Conservation (phyloP, 495 filamentous ascomycete species). For the Trichoderma reesei region DNA sequence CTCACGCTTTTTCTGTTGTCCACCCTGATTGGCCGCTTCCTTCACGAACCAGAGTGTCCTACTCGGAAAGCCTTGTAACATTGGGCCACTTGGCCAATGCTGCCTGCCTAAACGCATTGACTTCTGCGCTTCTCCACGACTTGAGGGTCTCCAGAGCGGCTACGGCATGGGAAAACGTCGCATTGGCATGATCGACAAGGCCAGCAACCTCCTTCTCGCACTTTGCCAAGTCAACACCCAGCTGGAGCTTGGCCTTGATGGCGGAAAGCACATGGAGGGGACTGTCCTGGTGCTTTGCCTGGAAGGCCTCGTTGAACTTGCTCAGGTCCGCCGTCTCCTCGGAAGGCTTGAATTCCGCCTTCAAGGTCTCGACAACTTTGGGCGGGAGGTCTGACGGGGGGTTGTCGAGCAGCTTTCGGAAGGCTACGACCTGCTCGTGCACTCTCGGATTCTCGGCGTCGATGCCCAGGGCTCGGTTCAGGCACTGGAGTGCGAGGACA, state of each 20-base stretch:
- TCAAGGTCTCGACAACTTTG: constrained; percentile 55
- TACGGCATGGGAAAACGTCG: constrained; percentile 51
- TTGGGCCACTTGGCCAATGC: constrained; percentile 66
- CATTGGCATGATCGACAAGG: constrained; percentile 43
- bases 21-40: not conserved
- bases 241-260: constrained; percentile 47
- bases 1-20: not conserved
- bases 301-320: constrained; percentile 59
- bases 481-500: constrained; percentile 73
- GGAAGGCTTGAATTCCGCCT: constrained; percentile 53
- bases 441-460: constrained; percentile 64
- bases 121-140: constrained; percentile 48
- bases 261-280: constrained; percentile 52
- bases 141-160: constrained; percentile 49
- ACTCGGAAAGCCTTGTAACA: constrained; percentile 30
- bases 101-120: constrained; percentile 49
- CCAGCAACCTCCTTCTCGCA: constrained; percentile 51
- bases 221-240: constrained; percentile 48
- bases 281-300: constrained; percentile 52
- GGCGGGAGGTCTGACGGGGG: constrained; percentile 44
- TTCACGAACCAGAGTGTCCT: not conserved
- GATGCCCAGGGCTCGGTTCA: constrained; percentile 60
- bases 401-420: constrained; percentile 54
- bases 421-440: constrained; percentile 63
- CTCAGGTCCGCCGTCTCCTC: constrained; percentile 47